phyloP scores from a whole-genome alignment of 208 protist species.

The Angomonas deanei region DNA sequence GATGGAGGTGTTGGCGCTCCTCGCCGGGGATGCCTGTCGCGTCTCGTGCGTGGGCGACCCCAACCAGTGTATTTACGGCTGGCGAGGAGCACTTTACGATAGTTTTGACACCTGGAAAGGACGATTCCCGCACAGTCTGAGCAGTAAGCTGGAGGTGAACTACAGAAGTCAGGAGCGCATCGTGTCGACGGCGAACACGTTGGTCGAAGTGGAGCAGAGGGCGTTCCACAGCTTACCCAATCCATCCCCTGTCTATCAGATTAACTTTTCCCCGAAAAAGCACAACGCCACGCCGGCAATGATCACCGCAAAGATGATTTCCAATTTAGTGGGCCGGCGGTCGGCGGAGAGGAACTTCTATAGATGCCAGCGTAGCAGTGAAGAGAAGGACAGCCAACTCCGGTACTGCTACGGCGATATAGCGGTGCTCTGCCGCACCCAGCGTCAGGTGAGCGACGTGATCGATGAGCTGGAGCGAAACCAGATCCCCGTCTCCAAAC shows the following conservation, averaged over 20 bases:
- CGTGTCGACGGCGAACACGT: constrained; percentile 50
- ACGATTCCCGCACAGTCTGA: constrained; percentile 59
- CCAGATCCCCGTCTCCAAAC: constrained; percentile 46
- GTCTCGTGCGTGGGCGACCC: constrained; percentile 87
- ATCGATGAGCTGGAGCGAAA: constrained; percentile 28
- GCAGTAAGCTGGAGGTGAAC: constrained; percentile 57
- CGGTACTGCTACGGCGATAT: constrained; percentile 51
- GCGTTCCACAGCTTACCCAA: constrained; percentile 20
- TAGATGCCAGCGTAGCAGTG: neutral
- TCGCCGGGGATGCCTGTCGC: constrained; percentile 69
- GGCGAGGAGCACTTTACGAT: constrained; percentile 69
- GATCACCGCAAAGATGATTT: neutral
- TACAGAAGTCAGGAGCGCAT: constrained; percentile 77
- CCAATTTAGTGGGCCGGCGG: neutral
- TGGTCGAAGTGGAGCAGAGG: constrained; percentile 38
- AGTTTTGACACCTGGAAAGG: constrained; percentile 62
- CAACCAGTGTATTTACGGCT: constrained; percentile 88
- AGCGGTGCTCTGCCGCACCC: constrained; percentile 79
- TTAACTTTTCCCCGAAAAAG: neutral
- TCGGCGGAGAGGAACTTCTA: neutral
- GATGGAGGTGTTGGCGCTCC: constrained; percentile 71
- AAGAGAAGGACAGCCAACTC: neutral
- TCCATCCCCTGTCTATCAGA: neutral
- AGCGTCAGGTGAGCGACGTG: constrained; percentile 30
- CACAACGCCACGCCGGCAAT: neutral